These are phyloP conservation scores for Trichoderma sp. DNA, from an alignment of 2,329 filamentous ascomycete species.

Conservation along the genomic window DNA sequence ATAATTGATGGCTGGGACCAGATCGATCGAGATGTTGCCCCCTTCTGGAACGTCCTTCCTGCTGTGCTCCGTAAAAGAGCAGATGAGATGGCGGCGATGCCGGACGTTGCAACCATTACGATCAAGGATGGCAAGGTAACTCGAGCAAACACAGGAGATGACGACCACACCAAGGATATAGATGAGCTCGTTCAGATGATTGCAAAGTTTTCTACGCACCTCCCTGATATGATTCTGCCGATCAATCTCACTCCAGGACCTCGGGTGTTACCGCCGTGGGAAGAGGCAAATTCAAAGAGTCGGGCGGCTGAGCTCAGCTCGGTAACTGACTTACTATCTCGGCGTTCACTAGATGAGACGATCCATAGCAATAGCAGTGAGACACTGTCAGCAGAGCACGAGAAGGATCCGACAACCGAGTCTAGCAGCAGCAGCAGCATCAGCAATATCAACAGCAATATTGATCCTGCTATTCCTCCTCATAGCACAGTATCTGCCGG, in stretches of 20 bases:
- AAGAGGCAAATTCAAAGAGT: slow-evolving; percentile 49
- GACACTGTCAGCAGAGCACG: neutral
- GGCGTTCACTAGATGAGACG: slow-evolving; percentile 33
- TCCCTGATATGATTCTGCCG: slow-evolving; percentile 83
- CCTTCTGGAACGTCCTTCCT: slow-evolving; percentile 77
- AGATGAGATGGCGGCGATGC: slow-evolving; percentile 44
- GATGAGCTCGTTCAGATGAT: slow-evolving; percentile 67
- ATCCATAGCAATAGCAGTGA: neutral
- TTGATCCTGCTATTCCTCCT: neutral
- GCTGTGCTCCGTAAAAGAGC: slow-evolving; percentile 66
- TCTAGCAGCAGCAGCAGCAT: neutral
- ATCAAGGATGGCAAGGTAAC: slow-evolving; percentile 67
- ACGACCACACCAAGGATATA: slow-evolving; percentile 43
- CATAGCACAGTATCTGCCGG: slow-evolving; percentile 28
- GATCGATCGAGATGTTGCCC: slow-evolving; percentile 73
- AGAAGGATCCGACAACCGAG: slow-evolving; percentile 2
- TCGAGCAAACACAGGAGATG: slow-evolving; percentile 43
- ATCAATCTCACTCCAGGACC: slow-evolving; percentile 69
- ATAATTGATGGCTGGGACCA: slow-evolving; percentile 82
- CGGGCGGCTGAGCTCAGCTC: slow-evolving; percentile 35
- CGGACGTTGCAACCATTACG: slow-evolving; percentile 54
- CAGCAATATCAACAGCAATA: neutral
- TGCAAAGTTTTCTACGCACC: slow-evolving; percentile 67
- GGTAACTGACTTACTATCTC: slow-evolving; percentile 39
- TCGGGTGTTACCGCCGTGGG: slow-evolving; percentile 58